phyloP scores from a whole-genome alignment of 352 stramenopile species.

The Pythium scleroteichum region DNA sequence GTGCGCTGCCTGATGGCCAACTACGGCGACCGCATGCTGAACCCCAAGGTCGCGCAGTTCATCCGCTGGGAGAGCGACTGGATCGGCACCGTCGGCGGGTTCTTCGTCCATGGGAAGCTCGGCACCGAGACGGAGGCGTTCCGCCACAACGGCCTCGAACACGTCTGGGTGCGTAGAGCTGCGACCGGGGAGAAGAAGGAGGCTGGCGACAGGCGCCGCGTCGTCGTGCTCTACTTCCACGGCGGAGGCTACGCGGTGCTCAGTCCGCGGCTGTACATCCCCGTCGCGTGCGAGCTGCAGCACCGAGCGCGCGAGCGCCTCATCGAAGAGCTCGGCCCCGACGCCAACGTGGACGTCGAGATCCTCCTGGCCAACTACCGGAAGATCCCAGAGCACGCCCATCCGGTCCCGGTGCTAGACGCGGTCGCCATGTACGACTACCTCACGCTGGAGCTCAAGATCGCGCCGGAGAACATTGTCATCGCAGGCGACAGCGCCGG shows the following conservation, averaged over 20 bases:
- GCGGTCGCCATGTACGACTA: conserved; percentile 22
- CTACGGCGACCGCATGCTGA: conserved; percentile 16
- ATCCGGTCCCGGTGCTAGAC: conserved; percentile 20
- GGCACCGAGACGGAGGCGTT: conserved; percentile 31
- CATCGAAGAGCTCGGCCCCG: conserved; percentile 10
- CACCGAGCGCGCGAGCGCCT: conserved; percentile 15
- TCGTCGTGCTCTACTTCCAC: conserved; percentile 54
- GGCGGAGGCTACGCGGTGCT: conserved; percentile 45
- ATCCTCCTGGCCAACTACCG: conserved; percentile 31
- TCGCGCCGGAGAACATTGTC: conserved; percentile 33
- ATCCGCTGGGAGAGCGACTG: conserved; percentile 9
- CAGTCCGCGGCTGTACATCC: conserved; percentile 41
- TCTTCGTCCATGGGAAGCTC: conserved; percentile 9
- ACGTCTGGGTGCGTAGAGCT: conserved; percentile 40
- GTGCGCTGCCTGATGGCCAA: conserved; percentile 23
- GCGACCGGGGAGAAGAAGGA: background rate
- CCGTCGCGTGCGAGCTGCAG: conserved; percentile 31
- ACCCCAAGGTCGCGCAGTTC: background rate
- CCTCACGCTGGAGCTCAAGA: conserved; percentile 45
- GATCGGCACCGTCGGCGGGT: background rate
- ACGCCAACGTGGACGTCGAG: conserved; percentile 41
- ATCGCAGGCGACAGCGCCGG: conserved; percentile 29
- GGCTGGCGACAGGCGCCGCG: background rate
- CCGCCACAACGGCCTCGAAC: conserved; percentile 41
- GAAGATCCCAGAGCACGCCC: conserved; percentile 26